phyloP scores from a whole-genome alignment of 192 early-diverging fungal genomes.

The Chytriomyces sp. region DNA sequence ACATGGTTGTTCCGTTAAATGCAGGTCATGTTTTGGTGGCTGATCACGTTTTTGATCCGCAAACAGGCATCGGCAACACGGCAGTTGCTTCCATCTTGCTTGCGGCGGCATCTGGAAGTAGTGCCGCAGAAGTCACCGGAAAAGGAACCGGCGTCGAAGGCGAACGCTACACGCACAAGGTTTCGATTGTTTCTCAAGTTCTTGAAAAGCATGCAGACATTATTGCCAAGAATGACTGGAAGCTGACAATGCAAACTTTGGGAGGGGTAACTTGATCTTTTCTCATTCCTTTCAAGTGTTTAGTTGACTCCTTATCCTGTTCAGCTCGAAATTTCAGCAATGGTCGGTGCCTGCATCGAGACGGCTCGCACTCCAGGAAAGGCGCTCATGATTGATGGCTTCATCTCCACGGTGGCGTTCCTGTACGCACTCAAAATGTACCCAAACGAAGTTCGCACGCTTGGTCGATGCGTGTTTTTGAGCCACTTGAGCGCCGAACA shows the following conservation, averaged over 20 bases:
- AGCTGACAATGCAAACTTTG: neutral
- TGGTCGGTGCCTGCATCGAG: conserved; percentile 18
- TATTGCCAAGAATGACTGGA: conserved; percentile 14
- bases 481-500: conserved; percentile 2
- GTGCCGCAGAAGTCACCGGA: conserved; percentile 32
- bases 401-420: conserved; percentile 34
- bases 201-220: conserved; percentile 8
- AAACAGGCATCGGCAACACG: conserved; percentile 40
- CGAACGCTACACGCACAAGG: conserved; percentile 28
- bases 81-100: conserved; percentile 30
- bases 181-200: neutral
- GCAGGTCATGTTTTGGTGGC: no score
- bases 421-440: conserved; percentile 29
- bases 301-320: neutral
- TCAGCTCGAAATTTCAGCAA: conserved; percentile 38
- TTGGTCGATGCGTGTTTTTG: conserved; percentile 14
- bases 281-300: neutral
- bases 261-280: conserved; percentile 12
- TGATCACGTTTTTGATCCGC: no score
- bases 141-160: conserved; percentile 37
- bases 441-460: conserved; percentile 7
- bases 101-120: conserved; percentile 16
- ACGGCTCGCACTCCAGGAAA: neutral
- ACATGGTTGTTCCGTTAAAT: neutral
- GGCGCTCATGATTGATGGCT: conserved; percentile 35